Conservation (phyloP, 148 eudicot genomes). For the Rheum nobile region DNA sequence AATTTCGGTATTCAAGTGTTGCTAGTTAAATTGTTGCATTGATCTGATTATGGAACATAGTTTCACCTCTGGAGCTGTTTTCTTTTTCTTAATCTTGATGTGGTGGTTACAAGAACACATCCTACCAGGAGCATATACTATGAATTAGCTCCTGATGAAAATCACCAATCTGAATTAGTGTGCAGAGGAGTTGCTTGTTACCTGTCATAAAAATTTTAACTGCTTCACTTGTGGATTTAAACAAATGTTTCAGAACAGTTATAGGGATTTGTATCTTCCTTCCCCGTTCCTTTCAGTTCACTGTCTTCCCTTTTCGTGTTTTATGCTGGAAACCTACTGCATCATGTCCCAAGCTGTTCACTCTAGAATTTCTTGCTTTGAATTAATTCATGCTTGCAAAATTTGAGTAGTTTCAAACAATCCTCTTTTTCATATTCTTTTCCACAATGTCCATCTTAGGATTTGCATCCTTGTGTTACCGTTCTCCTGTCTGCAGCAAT, state of each 20-base stretch:
- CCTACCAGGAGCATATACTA: background rate
- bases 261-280: too few relatives aligned
- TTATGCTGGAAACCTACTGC: background rate
- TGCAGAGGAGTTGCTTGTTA: background rate
- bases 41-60: background rate
- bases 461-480: background rate
- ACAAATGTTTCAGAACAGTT: background rate
- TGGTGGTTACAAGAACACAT: too few relatives aligned
- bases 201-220: background rate
- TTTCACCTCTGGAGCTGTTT: background rate
- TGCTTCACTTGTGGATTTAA: background rate
- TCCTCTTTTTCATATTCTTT: background rate
- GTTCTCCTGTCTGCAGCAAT: background rate
- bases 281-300: too few relatives aligned
- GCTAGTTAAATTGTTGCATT: background rate
- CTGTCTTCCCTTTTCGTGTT: background rate
- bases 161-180: background rate
- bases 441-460: background rate
- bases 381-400: background rate
- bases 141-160: background rate
- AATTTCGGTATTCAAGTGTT: background rate
- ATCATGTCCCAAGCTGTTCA: background rate
- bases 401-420: background rate
- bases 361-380: background rate
- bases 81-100: too few relatives aligned